These are phyloP conservation scores for Coelastrella sp. DNA, from an alignment of 139 green algal genomes.

Conservation along the genomic window DNA sequence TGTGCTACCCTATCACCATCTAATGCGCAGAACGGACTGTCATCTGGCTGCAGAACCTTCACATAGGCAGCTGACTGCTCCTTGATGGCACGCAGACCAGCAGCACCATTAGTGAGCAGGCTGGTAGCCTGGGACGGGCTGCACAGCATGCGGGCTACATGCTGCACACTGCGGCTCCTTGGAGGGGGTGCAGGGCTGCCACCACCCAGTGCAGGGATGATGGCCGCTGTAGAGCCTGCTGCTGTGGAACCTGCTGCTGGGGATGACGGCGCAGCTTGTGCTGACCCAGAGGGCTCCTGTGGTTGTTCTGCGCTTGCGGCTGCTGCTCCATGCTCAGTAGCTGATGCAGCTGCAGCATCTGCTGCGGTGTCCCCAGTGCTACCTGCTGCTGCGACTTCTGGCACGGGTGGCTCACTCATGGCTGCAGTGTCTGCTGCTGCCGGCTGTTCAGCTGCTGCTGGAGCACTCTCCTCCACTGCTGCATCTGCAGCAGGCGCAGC, in stretches of 20 bases:
- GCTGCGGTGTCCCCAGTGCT: background rate
- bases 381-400: background rate
- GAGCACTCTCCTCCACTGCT: background rate
- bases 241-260: background rate
- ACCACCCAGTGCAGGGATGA: background rate
- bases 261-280: too few relatives aligned
- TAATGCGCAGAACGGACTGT: constrained; percentile 31
- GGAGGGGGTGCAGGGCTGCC: background rate
- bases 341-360: background rate
- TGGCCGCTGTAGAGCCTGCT: background rate
- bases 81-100: constrained; percentile 14
- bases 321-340: background rate
- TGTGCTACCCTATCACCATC: constrained; percentile 25
- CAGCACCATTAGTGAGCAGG: constrained; percentile 26
- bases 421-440: background rate
- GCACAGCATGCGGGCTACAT: constrained; percentile 5
- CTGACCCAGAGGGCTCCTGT: background rate
- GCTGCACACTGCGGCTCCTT: background rate
- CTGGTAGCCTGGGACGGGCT: constrained; percentile 27
- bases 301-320: background rate
- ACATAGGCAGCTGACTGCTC: background rate
- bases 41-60: constrained; percentile 25
- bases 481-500: background rate
- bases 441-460: constrained; percentile 1
- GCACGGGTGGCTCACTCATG: too few relatives aligned